phyloP scores from a whole-genome alignment of 768 basidiomycete species.

The Naganishia kalamii region DNA sequence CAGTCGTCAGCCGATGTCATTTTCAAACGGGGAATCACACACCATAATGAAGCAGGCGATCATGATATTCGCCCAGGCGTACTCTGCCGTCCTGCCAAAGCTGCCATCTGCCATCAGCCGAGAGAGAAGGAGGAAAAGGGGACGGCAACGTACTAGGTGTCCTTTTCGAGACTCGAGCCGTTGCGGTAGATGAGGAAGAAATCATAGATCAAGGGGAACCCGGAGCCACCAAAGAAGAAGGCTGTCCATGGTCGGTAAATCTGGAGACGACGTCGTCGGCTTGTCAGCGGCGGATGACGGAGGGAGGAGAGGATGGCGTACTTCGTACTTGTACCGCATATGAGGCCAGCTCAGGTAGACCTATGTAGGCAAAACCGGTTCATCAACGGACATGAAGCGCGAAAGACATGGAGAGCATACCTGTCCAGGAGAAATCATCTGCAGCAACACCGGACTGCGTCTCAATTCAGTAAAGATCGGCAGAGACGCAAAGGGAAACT shows the following conservation, averaged over 20 bases:
- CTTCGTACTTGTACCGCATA: conserved; percentile 31
- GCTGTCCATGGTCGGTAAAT: conserved; percentile 40
- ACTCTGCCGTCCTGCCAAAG: conserved; percentile 35
- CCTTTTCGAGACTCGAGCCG: conserved; percentile 36
- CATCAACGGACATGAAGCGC: neutral
- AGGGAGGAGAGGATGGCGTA: conserved; percentile 18
- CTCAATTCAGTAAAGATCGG: neutral
- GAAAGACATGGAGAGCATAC: neutral
- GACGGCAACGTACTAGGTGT: conserved; percentile 35
- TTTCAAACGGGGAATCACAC: neutral
- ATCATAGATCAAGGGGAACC: conserved; percentile 44
- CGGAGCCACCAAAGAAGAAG: conserved; percentile 43
- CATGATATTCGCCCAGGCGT: conserved; percentile 43
- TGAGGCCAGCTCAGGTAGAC: conserved; percentile 35
- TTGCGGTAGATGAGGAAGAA: conserved; percentile 46
- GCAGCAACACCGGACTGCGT: conserved; percentile 38
- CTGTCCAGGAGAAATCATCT: conserved; percentile 26
- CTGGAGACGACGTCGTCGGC: conserved; percentile 10
- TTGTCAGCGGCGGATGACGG: neutral
- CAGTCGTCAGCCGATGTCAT: neutral
- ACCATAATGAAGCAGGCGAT: conserved; percentile 35
- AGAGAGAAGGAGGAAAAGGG: too few relatives aligned
- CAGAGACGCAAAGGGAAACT: conserved; percentile 7
- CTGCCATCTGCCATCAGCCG: neutral
- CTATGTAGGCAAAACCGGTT: conserved; percentile 16